phyloP scores from a whole-genome alignment of 306 rosid genomes.

The Rosa chinensis region DNA sequence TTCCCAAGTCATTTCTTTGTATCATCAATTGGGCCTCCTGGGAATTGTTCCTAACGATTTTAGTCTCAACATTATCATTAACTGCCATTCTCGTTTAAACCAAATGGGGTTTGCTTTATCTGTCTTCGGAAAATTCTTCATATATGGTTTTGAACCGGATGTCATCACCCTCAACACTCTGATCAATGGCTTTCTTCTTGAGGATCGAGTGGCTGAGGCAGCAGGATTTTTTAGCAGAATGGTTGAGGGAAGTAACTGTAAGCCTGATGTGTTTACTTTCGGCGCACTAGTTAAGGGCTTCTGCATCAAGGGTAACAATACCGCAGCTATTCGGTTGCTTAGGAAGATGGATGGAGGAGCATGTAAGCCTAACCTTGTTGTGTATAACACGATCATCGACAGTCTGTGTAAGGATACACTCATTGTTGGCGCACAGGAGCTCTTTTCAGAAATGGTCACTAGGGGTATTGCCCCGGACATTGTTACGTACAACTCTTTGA shows the following conservation, averaged over 20 bases:
- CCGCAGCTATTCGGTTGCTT: background rate
- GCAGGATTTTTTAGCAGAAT: too few relatives aligned
- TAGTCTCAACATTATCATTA: constrained; percentile 30
- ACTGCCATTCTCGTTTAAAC: constrained; percentile 30
- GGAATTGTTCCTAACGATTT: constrained; percentile 15
- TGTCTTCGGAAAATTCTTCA: constrained; percentile 25
- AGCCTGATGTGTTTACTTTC: too few relatives aligned
- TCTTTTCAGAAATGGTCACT: background rate
- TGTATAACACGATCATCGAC: constrained; percentile 30
- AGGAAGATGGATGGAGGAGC: constrained; percentile 29
- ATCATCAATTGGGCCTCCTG: constrained; percentile 13
- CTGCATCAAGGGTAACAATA: background rate
- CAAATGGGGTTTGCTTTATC: background rate
- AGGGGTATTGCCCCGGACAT: background rate
- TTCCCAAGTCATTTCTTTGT: constrained; percentile 15
- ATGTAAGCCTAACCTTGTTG: constrained; percentile 19
- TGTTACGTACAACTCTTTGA: constrained; percentile 16
- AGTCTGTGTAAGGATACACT: background rate
- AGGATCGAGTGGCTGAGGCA: too few relatives aligned
- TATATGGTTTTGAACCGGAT: constrained; percentile 22
- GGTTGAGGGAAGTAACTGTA: too few relatives aligned
- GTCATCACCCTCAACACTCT: constrained; percentile 6
- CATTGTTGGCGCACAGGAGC: background rate
- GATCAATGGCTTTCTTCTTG: background rate
- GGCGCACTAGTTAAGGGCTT: too few relatives aligned